phyloP scores from a whole-genome alignment of 371 early-diverging fungal species.

The Batrachochytrium dendrobatidis region DNA sequence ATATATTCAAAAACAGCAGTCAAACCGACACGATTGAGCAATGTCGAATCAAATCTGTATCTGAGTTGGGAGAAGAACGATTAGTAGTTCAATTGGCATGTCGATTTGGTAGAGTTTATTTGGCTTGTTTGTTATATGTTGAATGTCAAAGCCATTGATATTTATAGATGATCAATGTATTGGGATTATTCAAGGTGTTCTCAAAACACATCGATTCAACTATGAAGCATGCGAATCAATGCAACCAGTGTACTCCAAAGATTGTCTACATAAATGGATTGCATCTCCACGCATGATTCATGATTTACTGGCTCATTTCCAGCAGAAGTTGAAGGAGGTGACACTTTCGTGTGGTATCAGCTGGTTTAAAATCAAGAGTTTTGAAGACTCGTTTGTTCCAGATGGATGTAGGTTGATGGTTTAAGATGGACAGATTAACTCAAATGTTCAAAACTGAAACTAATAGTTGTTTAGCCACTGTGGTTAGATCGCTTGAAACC shows the following conservation, averaged over 20 bases:
- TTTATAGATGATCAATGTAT: not conserved
- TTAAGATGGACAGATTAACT: not conserved
- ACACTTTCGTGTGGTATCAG: constrained; percentile 30
- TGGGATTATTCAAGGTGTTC: constrained; percentile 44
- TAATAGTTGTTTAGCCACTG: constrained; percentile 1
- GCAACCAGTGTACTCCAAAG: constrained; percentile 41
- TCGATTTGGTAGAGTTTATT: constrained; percentile 28
- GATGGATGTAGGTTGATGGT: not conserved
- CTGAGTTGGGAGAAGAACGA: constrained; percentile 29
- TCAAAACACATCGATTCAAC: constrained; percentile 48
- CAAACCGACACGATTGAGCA: constrained; percentile 36
- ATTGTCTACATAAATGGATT: constrained; percentile 33
- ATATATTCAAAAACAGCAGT: constrained; percentile 37
- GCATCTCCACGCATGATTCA: constrained; percentile 43
- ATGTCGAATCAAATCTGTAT: constrained; percentile 31
- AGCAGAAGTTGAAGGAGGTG: constrained; percentile 48
- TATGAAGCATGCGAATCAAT: constrained; percentile 45
- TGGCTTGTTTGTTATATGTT: not conserved
- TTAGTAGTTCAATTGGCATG: constrained; percentile 47
- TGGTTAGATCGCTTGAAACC: constrained; percentile 24
- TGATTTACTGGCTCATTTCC: constrained; percentile 49
- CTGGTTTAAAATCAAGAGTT: constrained; percentile 44
- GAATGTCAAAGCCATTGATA: not conserved
- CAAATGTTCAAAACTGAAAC: not conserved
- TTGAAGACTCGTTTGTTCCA: constrained; percentile 23